Base-by-base conservation (phyloP, 345 rosid genomes). In the Aquilaria sinensis region DNA sequence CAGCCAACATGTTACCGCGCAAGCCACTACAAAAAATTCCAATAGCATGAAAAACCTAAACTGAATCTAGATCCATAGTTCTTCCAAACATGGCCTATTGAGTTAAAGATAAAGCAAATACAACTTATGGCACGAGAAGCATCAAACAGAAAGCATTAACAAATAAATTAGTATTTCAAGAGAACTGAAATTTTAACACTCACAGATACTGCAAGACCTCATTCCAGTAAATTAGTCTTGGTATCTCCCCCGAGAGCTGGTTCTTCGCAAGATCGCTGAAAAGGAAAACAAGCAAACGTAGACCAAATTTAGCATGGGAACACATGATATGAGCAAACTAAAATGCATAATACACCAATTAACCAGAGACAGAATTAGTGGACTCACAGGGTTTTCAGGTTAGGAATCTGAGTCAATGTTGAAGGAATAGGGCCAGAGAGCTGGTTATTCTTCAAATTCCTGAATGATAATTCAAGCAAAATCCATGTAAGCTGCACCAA, bases 171-270 rank as follows among this genome's bases (percentile, higher is more conserved):
- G 23, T 16, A 0, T 16, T 16, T 16, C 23, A 16, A 16, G 23
- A 16, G 23, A 16, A 16, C 23, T 16, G 23, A 16, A 16, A 16
- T 16, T 16, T 16, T 16, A 16, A 16, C 14, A 62, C 96, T 83
- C 65, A 94, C 99, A 94, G 91, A 65, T 85, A 94, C 70, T 94
- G 99, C 58, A 94, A 62, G 5, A 94, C 97, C 77, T 94, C 99
- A 70, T 88, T 94, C 99, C 99, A 94, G 31, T 91, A 94, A 52
- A 94, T 81, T 48, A 91, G 56, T 64, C 99, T 81, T 0, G 99
- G 93, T 37, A 94, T 94, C 72, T 88, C 97, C 3, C 97, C 97
- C 0, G 70, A 78, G 13, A 94, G 83, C 72, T 75, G 89, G 74
- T 94, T 94, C 31, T 80, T 74, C 2, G 99, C 96, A 72, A 94